These are phyloP conservation scores for Prunus salicina DNA, from an alignment of 306 rosid genomes.

Conservation along the genomic window DNA sequence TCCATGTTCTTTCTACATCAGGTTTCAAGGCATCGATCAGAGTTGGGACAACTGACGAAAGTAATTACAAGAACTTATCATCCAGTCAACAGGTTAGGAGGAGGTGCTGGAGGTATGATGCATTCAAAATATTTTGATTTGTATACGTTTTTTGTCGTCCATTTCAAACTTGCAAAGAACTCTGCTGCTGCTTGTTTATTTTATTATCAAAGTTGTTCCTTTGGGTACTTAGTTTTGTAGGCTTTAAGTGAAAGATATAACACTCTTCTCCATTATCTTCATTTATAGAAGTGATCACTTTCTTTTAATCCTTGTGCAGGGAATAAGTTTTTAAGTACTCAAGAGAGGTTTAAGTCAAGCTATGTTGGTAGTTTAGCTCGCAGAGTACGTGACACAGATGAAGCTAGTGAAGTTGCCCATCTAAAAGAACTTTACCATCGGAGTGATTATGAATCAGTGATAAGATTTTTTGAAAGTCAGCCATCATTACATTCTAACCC, in stretches of 20 bases:
- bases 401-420: constrained; percentile 66
- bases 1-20: constrained; percentile 34
- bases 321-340: constrained; percentile 38
- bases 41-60: constrained; percentile 34
- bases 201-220: background rate
- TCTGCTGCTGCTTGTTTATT: background rate
- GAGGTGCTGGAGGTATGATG: constrained; percentile 47
- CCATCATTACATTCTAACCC: constrained; percentile 69
- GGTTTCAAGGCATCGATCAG: constrained; percentile 53
- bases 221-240: background rate
- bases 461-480: constrained; percentile 77
- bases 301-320: constrained; percentile 41
- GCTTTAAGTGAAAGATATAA: background rate
- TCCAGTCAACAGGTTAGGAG: constrained; percentile 32
- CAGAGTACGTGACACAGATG: constrained; percentile 68
- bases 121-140: background rate
- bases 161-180: background rate
- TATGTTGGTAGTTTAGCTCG: constrained; percentile 76
- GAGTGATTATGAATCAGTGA: constrained; percentile 85
- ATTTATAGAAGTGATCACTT: constrained; percentile 9
- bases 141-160: background rate
- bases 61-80: constrained; percentile 41
- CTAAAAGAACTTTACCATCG: constrained; percentile 74
- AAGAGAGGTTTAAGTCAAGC: constrained; percentile 64
- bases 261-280: constrained; percentile 6